Evolutionary conservation across 2,329 filamentous ascomycete species (phyloP).

Genomic region (Fusarium sp.): DNA sequence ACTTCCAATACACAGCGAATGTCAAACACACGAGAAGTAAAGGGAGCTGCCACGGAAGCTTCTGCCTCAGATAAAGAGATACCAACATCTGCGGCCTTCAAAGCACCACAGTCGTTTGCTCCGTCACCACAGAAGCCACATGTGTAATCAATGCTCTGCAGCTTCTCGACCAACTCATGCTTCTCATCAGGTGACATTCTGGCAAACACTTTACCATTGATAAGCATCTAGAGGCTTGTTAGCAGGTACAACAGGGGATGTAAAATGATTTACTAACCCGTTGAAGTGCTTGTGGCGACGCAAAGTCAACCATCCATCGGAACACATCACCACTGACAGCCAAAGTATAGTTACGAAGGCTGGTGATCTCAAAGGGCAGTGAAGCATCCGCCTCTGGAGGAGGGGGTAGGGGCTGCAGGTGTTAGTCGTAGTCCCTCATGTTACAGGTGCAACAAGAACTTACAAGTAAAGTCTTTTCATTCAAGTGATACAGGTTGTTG

Average conservation of each 20-base stretch:
- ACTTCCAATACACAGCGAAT: conserved; percentile 95
- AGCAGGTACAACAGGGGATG: background rate
- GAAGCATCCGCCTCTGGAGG: conserved; percentile 81
- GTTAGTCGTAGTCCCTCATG: conserved; percentile 4
- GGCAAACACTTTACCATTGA: conserved; percentile 91
- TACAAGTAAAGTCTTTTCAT: conserved; percentile 79
- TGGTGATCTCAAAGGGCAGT: conserved; percentile 84
- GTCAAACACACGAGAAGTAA: conserved; percentile 94
- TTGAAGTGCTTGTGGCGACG: conserved; percentile 80
- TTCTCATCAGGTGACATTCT: conserved; percentile 99
- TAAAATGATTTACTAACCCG: conserved; percentile 57
- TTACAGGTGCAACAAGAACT: background rate
- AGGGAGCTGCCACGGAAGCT: conserved; percentile 97
- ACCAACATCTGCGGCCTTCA: conserved; percentile 97
- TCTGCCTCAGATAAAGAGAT: conserved; percentile 98
- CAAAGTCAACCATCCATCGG: conserved; percentile 95
- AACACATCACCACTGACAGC: conserved; percentile 95
- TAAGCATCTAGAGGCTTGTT: conserved; percentile 74
- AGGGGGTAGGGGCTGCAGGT: conserved; percentile 71
- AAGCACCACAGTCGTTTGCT: conserved; percentile 94
- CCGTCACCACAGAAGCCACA: conserved; percentile 97
- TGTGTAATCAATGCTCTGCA: conserved; percentile 95
- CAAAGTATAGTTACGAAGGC: conserved; percentile 85
- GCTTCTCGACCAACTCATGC: conserved; percentile 94
- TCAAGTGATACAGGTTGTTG: conserved; percentile 79